phyloP scores from a whole-genome alignment of 108 stramenopile species.

The Discostella pseudostelligera region DNA sequence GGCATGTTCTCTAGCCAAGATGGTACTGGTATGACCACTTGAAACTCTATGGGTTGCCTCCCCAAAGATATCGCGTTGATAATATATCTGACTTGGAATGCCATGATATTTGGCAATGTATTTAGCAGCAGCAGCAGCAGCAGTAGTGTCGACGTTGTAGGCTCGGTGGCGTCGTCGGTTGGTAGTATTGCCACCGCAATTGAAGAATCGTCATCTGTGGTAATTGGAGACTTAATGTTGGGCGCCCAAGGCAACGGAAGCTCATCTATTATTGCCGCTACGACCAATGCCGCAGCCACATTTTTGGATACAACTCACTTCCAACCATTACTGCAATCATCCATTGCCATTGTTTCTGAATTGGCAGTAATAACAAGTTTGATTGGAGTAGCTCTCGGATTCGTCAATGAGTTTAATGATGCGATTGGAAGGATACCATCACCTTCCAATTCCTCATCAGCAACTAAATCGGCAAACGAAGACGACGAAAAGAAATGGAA shows the following conservation, averaged over 20 bases:
- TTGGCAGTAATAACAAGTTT: slow-evolving; percentile 69
- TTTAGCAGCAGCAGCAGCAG: slow-evolving; percentile 18
- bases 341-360: slow-evolving; percentile 51
- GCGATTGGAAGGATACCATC: slow-evolving; percentile 21
- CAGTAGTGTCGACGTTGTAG: neutral
- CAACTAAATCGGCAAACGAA: slow-evolving; percentile 21
- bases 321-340: slow-evolving; percentile 14
- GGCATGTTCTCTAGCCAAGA: no score
- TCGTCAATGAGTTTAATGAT: slow-evolving; percentile 78
- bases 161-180: neutral
- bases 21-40: no score
- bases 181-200: slow-evolving; percentile 10
- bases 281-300: slow-evolving; percentile 38
- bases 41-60: no score
- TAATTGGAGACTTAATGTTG: slow-evolving; percentile 10
- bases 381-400: slow-evolving; percentile 73
- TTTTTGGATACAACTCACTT: slow-evolving; percentile 1
- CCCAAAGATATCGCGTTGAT: slow-evolving; percentile 69
- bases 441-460: slow-evolving; percentile 36
- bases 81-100: slow-evolving; percentile 89
- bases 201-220: slow-evolving; percentile 2
- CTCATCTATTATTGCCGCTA: slow-evolving; percentile 1
- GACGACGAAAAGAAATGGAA: slow-evolving; percentile 62
- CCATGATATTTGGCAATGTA: slow-evolving; percentile 69
- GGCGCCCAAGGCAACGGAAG: neutral